Conservation (phyloP, 768 basidiomycete species). For the Lentinula sp. region DNA sequence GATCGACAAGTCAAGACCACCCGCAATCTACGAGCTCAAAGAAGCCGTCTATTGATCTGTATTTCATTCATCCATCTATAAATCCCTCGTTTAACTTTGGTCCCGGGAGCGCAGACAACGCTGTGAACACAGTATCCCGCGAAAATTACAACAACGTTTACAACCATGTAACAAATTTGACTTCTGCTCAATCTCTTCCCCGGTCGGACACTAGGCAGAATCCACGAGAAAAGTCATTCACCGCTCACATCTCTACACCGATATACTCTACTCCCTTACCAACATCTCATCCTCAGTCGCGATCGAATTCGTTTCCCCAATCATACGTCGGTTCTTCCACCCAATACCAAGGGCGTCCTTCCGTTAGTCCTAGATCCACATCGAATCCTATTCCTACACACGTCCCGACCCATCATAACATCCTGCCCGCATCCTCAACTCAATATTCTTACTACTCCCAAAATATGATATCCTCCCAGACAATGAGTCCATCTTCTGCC, state of each 20-base stretch:
- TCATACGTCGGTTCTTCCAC: not conserved
- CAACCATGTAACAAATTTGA: not conserved
- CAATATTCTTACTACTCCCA: not conserved
- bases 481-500: not conserved
- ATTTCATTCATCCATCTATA: conserved; percentile 29
- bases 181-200: not conserved
- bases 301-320: not conserved
- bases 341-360: not conserved
- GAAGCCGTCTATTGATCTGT: conserved; percentile 41
- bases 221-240: not conserved
- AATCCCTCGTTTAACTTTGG: not conserved
- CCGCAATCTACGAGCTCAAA: conserved; percentile 8
- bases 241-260: not conserved
- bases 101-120: not conserved
- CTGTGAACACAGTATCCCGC: not conserved
- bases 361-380: not conserved
- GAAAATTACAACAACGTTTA: not conserved
- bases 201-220: not conserved
- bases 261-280: not conserved
- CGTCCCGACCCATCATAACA: not conserved
- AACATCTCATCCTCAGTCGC: not conserved
- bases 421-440: not conserved
- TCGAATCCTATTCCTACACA: not conserved
- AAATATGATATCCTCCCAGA: not conserved
- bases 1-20: conserved; percentile 9